phyloP scores from a whole-genome alignment of 176 grass and related monocot genomes.

The Carex cristatella region DNA sequence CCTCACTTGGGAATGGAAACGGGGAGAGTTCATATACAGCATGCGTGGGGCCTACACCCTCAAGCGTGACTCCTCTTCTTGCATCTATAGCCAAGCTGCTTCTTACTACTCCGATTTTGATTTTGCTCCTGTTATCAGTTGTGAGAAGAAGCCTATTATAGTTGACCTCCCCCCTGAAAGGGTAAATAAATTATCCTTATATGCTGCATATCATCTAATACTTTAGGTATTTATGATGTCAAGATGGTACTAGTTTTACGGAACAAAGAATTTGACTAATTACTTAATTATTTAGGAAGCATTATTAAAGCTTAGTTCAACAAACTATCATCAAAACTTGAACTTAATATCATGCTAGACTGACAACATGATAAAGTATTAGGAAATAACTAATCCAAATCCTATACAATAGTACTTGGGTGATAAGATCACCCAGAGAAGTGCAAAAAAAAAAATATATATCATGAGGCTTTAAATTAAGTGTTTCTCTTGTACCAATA shows the following conservation, averaged over 20 bases:
- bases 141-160: slow-evolving; percentile 79
- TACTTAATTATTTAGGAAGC: not conserved
- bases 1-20: slow-evolving; percentile 95
- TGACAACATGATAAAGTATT: not conserved
- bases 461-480: not conserved
- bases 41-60: slow-evolving; percentile 86
- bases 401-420: not conserved
- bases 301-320: not conserved
- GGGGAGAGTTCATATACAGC: slow-evolving; percentile 74
- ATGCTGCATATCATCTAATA: slow-evolving; percentile 1
- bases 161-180: slow-evolving; percentile 80
- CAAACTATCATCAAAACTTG: not conserved
- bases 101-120: slow-evolving; percentile 62
- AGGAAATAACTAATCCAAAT: not conserved
- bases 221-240: not conserved
- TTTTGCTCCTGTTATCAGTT: slow-evolving; percentile 71
- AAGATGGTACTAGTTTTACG: not conserved
- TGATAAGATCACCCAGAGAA: not conserved
- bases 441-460: not conserved
- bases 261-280: not conserved
- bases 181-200: slow-evolving; percentile 9
- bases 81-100: slow-evolving; percentile 59
- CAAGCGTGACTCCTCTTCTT: slow-evolving; percentile 48
- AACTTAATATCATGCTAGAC: not conserved
- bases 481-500: not conserved